Percentiles rank a stretch among this genome's conserved stretches.
Conservation (phyloP, 2,329 filamentous ascomycete species). For the Alternaria conjuncta region DNA sequence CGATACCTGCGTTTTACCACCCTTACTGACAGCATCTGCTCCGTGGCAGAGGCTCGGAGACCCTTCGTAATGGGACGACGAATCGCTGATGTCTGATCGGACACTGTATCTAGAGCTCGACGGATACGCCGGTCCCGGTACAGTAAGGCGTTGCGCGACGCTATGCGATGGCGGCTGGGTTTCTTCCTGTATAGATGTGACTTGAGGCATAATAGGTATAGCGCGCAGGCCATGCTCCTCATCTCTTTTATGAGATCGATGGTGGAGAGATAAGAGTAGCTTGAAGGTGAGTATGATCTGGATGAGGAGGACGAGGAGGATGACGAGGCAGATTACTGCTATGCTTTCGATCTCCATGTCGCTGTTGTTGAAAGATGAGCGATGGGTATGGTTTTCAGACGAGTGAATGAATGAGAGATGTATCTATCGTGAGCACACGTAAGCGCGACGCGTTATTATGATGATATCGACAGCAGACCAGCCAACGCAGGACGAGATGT, state of each 20-base stretch:
- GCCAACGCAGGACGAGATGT: background rate
- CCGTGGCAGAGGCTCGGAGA: background rate
- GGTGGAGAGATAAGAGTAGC: background rate
- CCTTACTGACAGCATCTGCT: background rate
- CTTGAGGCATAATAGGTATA: background rate
- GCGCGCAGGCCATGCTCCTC: background rate
- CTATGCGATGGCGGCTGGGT: background rate
- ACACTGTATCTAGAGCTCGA: background rate
- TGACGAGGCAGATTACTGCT: background rate
- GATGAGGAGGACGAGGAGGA: background rate
- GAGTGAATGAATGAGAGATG: background rate
- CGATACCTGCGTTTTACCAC: background rate
- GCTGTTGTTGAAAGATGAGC: too few species aligned
- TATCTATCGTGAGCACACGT: background rate
- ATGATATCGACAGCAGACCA: background rate
- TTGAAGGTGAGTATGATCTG: slow-evolving; percentile 1
- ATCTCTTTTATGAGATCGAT: background rate
- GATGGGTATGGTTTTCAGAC: background rate
- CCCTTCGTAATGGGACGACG: background rate
- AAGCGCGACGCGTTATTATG: background rate
- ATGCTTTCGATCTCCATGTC: slow-evolving; percentile 3
- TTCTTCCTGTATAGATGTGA: background rate
- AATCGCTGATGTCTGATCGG: background rate
- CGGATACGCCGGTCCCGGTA: background rate
- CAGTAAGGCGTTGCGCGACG: background rate